phyloP scores from a whole-genome alignment of 176 grass and related monocot genomes.

The Oryza nivara region DNA sequence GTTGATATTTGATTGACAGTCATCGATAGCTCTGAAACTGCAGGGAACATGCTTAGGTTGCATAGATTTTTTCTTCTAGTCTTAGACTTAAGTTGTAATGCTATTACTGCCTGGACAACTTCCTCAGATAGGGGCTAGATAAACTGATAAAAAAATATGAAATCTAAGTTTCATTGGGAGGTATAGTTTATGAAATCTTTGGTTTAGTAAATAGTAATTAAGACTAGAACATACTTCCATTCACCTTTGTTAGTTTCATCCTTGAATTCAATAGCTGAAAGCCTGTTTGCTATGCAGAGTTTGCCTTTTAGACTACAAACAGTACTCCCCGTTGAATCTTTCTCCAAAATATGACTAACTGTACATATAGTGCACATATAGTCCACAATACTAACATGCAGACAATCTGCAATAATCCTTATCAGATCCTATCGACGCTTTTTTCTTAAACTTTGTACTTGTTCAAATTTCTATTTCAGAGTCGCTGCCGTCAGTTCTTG shows the following conservation, averaged over 20 bases:
- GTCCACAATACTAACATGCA: neutral
- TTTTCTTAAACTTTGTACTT: slow-evolving; percentile 14
- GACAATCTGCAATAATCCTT: neutral
- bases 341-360: slow-evolving; percentile 9
- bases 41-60: slow-evolving; percentile 35
- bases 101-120: slow-evolving; percentile 4
- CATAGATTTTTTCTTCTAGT: neutral
- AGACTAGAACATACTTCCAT: slow-evolving; percentile 13
- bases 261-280: slow-evolving; percentile 26
- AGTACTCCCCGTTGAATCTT: neutral
- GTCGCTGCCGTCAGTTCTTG: slow-evolving; percentile 79
- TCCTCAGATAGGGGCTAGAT: slow-evolving; percentile 15
- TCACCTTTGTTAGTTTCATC: slow-evolving; percentile 9
- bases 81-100: slow-evolving; percentile 11
- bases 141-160: slow-evolving; percentile 7
- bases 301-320: slow-evolving; percentile 12
- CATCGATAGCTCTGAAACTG: slow-evolving; percentile 21
- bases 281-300: neutral
- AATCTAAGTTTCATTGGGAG: neutral
- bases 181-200: slow-evolving; percentile 3
- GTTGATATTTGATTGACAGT: neutral
- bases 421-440: slow-evolving; percentile 24
- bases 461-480: slow-evolving; percentile 63
- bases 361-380: neutral
- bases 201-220: neutral